Conservation (phyloP, 1,284 basidiomycete species). For the Rhodofomes roseus region DNA sequence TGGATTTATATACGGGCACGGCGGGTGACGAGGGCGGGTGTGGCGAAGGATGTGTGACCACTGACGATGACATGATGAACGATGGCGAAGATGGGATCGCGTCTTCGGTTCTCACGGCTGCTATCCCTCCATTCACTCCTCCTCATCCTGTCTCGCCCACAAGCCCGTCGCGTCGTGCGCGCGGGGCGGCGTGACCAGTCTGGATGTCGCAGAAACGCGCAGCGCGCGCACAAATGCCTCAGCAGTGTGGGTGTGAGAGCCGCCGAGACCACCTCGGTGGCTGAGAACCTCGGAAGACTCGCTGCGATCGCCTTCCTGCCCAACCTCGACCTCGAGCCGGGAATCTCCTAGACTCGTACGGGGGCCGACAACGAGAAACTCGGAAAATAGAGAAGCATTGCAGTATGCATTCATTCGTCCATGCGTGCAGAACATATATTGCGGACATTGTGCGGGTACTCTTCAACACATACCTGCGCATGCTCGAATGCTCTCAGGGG, state of each 20-base stretch:
- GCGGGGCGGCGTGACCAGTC: not conserved
- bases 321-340: not conserved
- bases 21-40: not conserved
- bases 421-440: not conserved
- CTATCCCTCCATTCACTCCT: not conserved
- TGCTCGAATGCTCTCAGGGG: not conserved
- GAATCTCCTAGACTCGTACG: not conserved
- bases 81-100: conserved; percentile 30
- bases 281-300: not conserved
- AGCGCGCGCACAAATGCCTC: not conserved
- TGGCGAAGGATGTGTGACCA: conserved; percentile 2
- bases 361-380: not conserved
- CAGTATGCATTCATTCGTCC: not conserved
- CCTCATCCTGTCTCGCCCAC: too few relatives aligned
- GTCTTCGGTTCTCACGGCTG: conserved; percentile 44
- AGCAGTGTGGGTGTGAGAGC: not conserved
- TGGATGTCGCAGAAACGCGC: not conserved
- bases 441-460: not conserved
- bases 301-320: not conserved
- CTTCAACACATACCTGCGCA: not conserved
- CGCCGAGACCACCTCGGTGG: not conserved
- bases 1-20: conserved; percentile 13
- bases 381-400: too few relatives aligned
- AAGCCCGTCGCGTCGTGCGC: not conserved
- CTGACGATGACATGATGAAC: conserved; percentile 9